Evolutionary conservation across 208 protist species (phyloP), one percentile per base, ranked within the genome.

Genomic region (Porcisia hertigi): DNA sequence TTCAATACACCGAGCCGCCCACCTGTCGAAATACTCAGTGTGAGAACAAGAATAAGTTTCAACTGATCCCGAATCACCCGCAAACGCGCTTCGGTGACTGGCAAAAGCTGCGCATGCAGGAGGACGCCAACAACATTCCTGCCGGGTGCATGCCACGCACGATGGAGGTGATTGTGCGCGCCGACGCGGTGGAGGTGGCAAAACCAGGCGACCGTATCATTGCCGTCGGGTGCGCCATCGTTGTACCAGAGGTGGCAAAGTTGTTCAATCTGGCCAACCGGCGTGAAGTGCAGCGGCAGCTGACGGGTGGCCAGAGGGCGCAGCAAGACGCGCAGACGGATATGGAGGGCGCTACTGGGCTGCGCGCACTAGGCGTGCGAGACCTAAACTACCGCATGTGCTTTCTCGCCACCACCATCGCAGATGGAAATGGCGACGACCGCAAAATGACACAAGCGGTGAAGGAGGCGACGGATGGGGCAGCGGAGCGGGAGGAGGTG

Each of bases 141-240:
- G 88, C 97, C 6, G 98, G 98, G 0, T 96, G 86, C 67, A 98
- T 99, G 94, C 98, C 98, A 6, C 87, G 98, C 60, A 98, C 96
- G n/a, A 89, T 99, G 71, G 98, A 99, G 77, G 88, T 99, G 53
- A 98, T 99, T 59, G 87, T 99, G 16, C 96, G 99, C 52, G 88
- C 98, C 73, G 98, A 99, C 54, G 91, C 86, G 20, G 99, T 99
- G 8, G 99, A 99, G 77, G 88, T 95, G n/a, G 98, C 97, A 3
- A 99, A 99, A 85, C 98, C 99, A 0, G 99, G 99, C 59, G 99
- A 99, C 87, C 97, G 98, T 54, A 85, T 95, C 67, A 76, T 97
- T 47, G 97, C 98, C 34, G 95, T 96, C n/a, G 98, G 99, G 20
- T 98, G 95, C 55, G 88, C 99, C 30, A 98, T 99, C 64, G 99